Evolutionary conservation across 352 stramenopile genomes (phyloP), one percentile per base, ranked within the genome.

Genomic region (Peronosclerospora sorghi): DNA sequence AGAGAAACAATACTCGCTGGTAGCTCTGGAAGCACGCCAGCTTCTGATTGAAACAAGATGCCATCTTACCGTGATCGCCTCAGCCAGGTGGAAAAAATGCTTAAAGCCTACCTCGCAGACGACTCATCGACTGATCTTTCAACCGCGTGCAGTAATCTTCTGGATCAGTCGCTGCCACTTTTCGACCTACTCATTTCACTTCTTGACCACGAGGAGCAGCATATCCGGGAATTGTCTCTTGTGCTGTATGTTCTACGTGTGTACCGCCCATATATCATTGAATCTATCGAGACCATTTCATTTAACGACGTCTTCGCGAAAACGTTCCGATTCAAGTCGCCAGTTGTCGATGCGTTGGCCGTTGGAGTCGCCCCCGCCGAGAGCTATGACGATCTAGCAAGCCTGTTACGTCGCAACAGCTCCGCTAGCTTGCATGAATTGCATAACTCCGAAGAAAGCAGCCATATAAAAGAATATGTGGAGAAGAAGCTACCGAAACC

Each of bases 11-110:
- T 26, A 26, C 21, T 26, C 21, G 21, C 21, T 26, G 21, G 21
- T 26, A 7, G 21, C 21, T 3, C 21, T 26, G 21, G 21, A 26
- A 26, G 21, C 21, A 6, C 21, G 6, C 21, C 21, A 97, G 57
- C 70, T 98, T 28, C 68, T 99, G 7, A 94, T 98, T 38, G 77
- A 97, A 87, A 96, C 62, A 97, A 96, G 60, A 96, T 97, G 71
- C 94, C 95, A 26, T 97, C 87, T 43, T 95, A 97, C 59, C 21
- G n/a, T n/a, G 21, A 26, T 26, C 21, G 21, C 21, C 21, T 26
- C 21, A 26, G 21, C 21, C 21, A 90, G 30, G 79, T 91, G n/a
- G 20, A 78, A 91, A 54, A 61, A 5, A 60, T 89, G 24, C 62
- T 93, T 20, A 74, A 68, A 30, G 53, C 73, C 41, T 83, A 87